phyloP scores from a whole-genome alignment of 805 yeast species.

The Wickerhamiella bombiphila region DNA sequence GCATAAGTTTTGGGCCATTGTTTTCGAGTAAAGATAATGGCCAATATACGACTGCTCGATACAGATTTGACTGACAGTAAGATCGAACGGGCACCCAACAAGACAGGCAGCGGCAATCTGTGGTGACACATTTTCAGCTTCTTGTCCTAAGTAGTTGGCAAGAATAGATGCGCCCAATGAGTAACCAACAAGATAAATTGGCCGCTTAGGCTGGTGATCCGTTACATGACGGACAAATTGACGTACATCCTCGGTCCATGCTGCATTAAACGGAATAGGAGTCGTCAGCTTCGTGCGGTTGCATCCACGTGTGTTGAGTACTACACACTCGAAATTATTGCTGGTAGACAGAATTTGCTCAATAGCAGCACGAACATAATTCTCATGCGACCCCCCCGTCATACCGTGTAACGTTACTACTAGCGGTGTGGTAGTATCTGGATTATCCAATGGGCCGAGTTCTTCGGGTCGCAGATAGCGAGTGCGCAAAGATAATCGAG shows the following conservation, averaged over 20 bases:
- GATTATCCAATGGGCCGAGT: conserved; percentile 23
- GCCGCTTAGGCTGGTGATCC: conserved; percentile 41
- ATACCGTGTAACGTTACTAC: conserved; percentile 60
- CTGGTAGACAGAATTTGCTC: conserved; percentile 13
- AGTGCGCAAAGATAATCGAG: conserved; percentile 36
- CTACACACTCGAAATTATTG: conserved; percentile 47
- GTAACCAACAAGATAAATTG: conserved; percentile 57
- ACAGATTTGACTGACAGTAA: conserved; percentile 33
- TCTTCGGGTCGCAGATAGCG: conserved; percentile 38
- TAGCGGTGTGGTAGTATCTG: conserved; percentile 35
- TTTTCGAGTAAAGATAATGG: conserved; percentile 33
- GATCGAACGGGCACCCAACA: conserved; percentile 64
- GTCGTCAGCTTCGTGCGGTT: conserved; percentile 53
- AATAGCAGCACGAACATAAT: conserved; percentile 50
- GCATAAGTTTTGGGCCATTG: conserved; percentile 35
- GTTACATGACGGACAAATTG: conserved; percentile 39
- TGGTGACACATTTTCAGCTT: conserved; percentile 24
- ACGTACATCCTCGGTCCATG: conserved; percentile 57
- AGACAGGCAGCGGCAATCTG: conserved; percentile 41
- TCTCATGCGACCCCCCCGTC: conserved; percentile 76
- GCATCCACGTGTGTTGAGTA: conserved; percentile 65
- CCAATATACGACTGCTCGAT: conserved; percentile 33
- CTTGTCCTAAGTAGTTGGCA: conserved; percentile 59
- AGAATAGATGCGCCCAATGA: conserved; percentile 67
- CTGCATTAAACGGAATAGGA: conserved; percentile 54